Percentiles rank a stretch among this genome's conserved stretches.
Conservation (phyloP, 306 rosid genomes). For the Quercus variabilis region DNA sequence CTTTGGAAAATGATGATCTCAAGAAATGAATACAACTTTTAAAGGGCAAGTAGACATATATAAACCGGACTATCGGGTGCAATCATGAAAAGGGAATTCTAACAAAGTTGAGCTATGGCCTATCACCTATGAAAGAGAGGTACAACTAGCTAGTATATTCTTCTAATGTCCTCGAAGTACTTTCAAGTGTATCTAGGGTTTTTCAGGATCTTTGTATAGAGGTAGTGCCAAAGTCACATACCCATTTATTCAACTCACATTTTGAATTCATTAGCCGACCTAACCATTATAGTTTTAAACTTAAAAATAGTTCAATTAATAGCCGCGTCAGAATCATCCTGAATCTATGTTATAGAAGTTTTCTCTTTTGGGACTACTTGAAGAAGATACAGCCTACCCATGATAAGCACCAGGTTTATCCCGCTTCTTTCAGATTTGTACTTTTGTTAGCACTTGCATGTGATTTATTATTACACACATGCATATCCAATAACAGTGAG, state of each 20-base stretch:
- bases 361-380: background rate
- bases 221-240: background rate
- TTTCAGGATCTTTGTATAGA: background rate
- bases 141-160: background rate
- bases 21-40: too few species aligned
- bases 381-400: background rate
- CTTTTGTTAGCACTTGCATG: background rate
- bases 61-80: background rate
- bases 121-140: background rate
- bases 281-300: background rate
- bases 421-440: background rate
- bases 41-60: background rate
- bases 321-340: background rate
- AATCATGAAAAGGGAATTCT: background rate
- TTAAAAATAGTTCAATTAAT: background rate
- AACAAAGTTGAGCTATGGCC: conserved; percentile 12
- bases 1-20: too few species aligned
- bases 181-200: conserved; percentile 1
- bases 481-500: background rate
- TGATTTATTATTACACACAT: background rate
- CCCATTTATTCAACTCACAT: background rate
- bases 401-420: background rate
- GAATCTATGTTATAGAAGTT: background rate
- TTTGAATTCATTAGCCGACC: background rate
- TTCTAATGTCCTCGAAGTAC: background rate